Conservation (phyloP, 2,329 filamentous ascomycete species). For the Colletotrichum gigasporum region DNA sequence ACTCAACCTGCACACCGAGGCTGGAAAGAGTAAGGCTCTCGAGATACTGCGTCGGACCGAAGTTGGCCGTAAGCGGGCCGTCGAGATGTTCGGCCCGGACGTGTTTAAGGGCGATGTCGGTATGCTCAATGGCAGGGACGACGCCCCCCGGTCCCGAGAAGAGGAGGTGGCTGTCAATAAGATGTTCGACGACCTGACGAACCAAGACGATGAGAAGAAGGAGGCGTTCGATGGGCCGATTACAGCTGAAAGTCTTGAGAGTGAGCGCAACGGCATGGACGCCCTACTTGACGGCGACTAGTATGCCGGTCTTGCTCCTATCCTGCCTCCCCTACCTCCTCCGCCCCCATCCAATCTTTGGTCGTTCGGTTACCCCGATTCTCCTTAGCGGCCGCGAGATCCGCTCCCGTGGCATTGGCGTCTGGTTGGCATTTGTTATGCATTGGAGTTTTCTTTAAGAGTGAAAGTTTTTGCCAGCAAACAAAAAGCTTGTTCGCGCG, state of each 20-base stretch:
- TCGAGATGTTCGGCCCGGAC: conserved; percentile 60
- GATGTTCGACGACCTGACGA: conserved; percentile 66
- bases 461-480: not conserved
- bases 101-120: conserved; percentile 50
- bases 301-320: conserved; percentile 2
- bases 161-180: conserved; percentile 60
- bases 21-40: conserved; percentile 59
- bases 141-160: conserved; percentile 40
- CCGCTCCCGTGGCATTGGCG: not conserved
- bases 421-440: not conserved
- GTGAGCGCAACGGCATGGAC: conserved; percentile 57
- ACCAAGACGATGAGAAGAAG: conserved; percentile 58
- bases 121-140: conserved; percentile 31
- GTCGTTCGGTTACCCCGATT: no score
- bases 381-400: no score
- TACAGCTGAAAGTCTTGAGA: conserved; percentile 54
- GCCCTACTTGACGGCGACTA: conserved; percentile 55
- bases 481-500: not conserved
- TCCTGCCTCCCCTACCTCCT: not conserved
- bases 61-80: conserved; percentile 57
- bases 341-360: not conserved
- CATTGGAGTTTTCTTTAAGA: not conserved
- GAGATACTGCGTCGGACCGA: conserved; percentile 63
- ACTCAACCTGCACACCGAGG: conserved; percentile 55
- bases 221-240: conserved; percentile 43